Conservation (phyloP, 2,329 filamentous ascomycete species). For the Trichoderma sp. region DNA sequence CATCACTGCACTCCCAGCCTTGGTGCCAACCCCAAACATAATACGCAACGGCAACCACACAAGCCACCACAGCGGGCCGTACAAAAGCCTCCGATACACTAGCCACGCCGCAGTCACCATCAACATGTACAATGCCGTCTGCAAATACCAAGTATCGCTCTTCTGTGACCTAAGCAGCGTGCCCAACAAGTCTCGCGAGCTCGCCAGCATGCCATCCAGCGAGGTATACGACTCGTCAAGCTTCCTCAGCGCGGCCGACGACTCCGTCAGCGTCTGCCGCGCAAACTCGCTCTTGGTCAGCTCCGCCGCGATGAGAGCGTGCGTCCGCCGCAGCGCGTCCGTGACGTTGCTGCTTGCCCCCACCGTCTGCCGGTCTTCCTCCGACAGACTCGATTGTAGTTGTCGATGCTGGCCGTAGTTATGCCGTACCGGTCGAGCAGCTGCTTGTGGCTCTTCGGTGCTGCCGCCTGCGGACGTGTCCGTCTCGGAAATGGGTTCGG, state of each 20-base stretch:
- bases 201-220: conserved; percentile 72
- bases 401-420: conserved; percentile 29
- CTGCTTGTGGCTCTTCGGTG: conserved; percentile 17
- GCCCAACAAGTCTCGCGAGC: conserved; percentile 70
- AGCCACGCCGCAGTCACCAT: conserved; percentile 78
- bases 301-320: conserved; percentile 81
- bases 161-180: conserved; percentile 85
- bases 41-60: conserved; percentile 77
- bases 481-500: conserved; percentile 39
- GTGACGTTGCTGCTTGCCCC: conserved; percentile 82
- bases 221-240: conserved; percentile 78
- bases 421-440: conserved; percentile 24
- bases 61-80: conserved; percentile 88
- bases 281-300: conserved; percentile 85
- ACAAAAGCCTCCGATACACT: conserved; percentile 77
- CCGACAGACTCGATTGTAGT: conserved; percentile 43
- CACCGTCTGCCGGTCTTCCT: conserved; percentile 69
- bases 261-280: conserved; percentile 81
- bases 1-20: conserved; percentile 50
- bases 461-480: conserved; percentile 29
- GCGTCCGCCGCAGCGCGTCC: conserved; percentile 75
- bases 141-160: conserved; percentile 96
- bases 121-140: conserved; percentile 83
- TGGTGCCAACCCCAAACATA: conserved; percentile 56
- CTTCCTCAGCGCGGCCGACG: conserved; percentile 74